These are phyloP conservation scores for Danielia reshetovae DNA, from an alignment of 805 yeast genomes.

Conservation along the genomic window DNA sequence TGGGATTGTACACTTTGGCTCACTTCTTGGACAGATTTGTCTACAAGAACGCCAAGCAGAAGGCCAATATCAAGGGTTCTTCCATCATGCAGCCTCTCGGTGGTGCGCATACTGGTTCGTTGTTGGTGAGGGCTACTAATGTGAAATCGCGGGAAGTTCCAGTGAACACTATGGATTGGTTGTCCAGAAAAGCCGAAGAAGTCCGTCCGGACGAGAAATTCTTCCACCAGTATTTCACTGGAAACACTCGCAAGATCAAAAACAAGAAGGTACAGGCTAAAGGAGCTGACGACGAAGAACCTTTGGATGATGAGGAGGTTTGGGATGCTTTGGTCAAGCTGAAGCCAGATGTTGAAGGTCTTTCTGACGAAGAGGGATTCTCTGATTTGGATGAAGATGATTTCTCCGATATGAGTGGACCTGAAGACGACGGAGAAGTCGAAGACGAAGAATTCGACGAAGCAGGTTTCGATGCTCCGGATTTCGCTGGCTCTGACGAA, in stretches of 20 bases:
- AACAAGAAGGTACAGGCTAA: slow-evolving; percentile 16
- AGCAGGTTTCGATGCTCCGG: slow-evolving; percentile 13
- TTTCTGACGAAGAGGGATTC: slow-evolving; percentile 28
- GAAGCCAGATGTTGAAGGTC: slow-evolving; percentile 61
- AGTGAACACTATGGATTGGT: slow-evolving; percentile 84
- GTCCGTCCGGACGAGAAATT: slow-evolving; percentile 85
- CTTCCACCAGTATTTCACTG: slow-evolving; percentile 78
- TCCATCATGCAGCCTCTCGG: slow-evolving; percentile 98
- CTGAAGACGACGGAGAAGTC: slow-evolving; percentile 25
- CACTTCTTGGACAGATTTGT: slow-evolving; percentile 96
- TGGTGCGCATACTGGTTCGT: slow-evolving; percentile 70
- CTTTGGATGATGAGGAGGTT: slow-evolving; percentile 64
- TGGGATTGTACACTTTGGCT: slow-evolving; percentile 79
- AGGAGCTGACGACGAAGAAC: slow-evolving; percentile 38
- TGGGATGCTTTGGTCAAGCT: slow-evolving; percentile 78
- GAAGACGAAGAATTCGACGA: slow-evolving; percentile 21
- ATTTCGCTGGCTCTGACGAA: slow-evolving; percentile 16
- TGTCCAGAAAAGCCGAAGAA: slow-evolving; percentile 54
- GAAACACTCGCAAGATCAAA: slow-evolving; percentile 37
- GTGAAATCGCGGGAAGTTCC: slow-evolving; percentile 49
- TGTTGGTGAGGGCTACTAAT: slow-evolving; percentile 63
- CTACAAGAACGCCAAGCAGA: slow-evolving; percentile 85
- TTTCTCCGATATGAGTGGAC: slow-evolving; percentile 34
- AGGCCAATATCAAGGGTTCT: slow-evolving; percentile 69
- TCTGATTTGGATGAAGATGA: slow-evolving; percentile 46